Percentiles rank a stretch among this genome's conserved stretches.
Conservation (phyloP, 2,329 filamentous ascomycete species). For the Pseudopyricularia cyperi region DNA sequence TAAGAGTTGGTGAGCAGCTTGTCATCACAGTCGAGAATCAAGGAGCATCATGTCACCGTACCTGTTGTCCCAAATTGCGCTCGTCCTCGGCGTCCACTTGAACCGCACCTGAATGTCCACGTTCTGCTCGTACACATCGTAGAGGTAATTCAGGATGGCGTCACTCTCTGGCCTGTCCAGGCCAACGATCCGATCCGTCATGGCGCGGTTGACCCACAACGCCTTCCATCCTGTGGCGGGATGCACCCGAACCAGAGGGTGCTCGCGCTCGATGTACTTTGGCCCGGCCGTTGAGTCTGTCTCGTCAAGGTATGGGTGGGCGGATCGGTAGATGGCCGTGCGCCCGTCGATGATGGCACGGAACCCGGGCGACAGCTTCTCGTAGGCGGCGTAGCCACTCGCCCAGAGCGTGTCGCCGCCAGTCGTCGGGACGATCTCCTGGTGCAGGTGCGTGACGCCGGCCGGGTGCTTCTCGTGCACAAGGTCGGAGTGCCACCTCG, state of each 20-base stretch:
- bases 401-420: constrained; percentile 66
- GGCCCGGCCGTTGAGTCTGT: constrained; percentile 47
- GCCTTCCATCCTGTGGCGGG: constrained; percentile 62
- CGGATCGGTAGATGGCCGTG: constrained; percentile 50
- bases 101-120: constrained; percentile 62
- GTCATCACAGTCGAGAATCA: background rate
- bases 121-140: constrained; percentile 54
- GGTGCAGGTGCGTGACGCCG: constrained; percentile 57
- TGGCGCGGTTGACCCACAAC: constrained; percentile 57
- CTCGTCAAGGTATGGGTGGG: constrained; percentile 55
- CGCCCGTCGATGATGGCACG: constrained; percentile 57
- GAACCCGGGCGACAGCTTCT: constrained; percentile 59
- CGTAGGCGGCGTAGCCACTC: constrained; percentile 57
- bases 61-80: constrained; percentile 57
- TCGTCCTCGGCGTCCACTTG: constrained; percentile 54
- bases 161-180: constrained; percentile 58
- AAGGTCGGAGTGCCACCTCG: constrained; percentile 57
- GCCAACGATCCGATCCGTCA: constrained; percentile 57
- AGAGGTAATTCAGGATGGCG: constrained; percentile 52
- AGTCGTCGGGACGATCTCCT: constrained; percentile 49
- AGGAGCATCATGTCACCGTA: constrained; percentile 24
- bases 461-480: constrained; percentile 60
- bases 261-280: constrained; percentile 51
- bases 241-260: constrained; percentile 58
- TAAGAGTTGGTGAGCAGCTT: background rate